Conservation (phyloP, 1,284 basidiomycete genomes). For the Rhodotorula sp. region DNA sequence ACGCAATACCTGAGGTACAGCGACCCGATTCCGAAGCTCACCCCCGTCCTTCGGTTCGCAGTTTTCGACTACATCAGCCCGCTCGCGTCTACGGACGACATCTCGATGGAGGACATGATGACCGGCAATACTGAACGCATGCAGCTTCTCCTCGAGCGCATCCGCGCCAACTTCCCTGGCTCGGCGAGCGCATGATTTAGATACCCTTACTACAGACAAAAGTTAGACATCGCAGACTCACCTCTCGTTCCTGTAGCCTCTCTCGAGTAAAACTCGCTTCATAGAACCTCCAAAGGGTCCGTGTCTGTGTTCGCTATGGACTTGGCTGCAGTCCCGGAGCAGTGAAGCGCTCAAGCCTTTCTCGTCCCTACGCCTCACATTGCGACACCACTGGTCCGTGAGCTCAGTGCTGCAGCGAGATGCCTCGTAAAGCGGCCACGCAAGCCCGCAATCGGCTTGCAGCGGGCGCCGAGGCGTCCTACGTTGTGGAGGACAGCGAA, state of each 20-base stretch:
- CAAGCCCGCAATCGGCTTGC: too few species aligned
- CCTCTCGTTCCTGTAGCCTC: not conserved
- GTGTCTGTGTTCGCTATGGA: too few species aligned
- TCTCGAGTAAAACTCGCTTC: too few species aligned
- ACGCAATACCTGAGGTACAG: conserved; percentile 66
- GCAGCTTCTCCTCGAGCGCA: conserved; percentile 67
- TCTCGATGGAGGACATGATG: conserved; percentile 86
- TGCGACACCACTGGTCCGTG: too few species aligned
- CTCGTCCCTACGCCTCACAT: too few species aligned
- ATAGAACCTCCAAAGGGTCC: too few species aligned
- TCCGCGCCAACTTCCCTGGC: conserved; percentile 1
- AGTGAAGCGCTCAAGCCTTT: too few species aligned
- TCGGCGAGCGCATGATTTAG: not conserved
- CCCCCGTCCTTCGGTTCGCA: not conserved
- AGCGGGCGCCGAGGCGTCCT: too few species aligned
- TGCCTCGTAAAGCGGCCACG: too few species aligned
- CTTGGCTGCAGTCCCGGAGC: too few species aligned
- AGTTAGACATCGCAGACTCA: not conserved
- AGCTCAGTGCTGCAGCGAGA: too few species aligned
- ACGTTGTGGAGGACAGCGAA: too few species aligned
- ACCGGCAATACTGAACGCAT: conserved; percentile 75
- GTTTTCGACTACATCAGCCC: conserved; percentile 38
- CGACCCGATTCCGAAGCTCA: not conserved
- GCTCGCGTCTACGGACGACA: conserved; percentile 59
- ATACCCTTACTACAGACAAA: not conserved